Percentiles rank a stretch among this genome's conserved stretches.
phyloP scores from a whole-genome alignment of 371 early-diverging fungal genomes.

The Lichtheimia ornata region DNA sequence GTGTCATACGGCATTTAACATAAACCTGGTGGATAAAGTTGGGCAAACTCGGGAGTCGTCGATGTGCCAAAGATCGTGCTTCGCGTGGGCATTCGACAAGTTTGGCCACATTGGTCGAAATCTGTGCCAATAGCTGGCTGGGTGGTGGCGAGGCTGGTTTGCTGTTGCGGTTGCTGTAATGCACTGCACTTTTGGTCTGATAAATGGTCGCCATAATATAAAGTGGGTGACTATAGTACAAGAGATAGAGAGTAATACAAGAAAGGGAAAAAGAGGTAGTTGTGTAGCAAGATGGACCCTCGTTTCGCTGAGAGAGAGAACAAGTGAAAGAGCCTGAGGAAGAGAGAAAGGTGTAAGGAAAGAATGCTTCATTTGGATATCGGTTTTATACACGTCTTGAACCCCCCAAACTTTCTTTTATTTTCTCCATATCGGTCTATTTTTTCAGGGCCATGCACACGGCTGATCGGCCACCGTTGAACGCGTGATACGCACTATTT shows the following conservation, averaged over 20 bases:
- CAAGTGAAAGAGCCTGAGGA: slow-evolving; percentile 6
- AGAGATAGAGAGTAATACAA: background rate
- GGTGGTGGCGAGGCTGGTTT: slow-evolving; percentile 9
- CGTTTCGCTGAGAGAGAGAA: background rate
- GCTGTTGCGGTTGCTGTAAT: slow-evolving; percentile 1
- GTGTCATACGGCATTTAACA: slow-evolving; percentile 40
- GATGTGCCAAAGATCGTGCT: slow-evolving; percentile 14
- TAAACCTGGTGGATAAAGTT: slow-evolving; percentile 43
- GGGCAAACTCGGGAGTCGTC: slow-evolving; percentile 20
- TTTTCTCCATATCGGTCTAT: slow-evolving; percentile 14
- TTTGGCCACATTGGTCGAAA: slow-evolving; percentile 14
- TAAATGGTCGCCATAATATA: slow-evolving; percentile 18
- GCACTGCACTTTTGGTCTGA: slow-evolving; percentile 4
- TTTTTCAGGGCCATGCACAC: slow-evolving; percentile 21
- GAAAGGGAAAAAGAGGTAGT: slow-evolving; percentile 8
- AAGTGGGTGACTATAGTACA: slow-evolving; percentile 4
- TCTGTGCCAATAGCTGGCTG: slow-evolving; percentile 13
- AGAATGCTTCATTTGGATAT: slow-evolving; percentile 16
- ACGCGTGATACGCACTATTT: too few relatives aligned
- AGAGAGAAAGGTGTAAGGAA: slow-evolving; percentile 6
- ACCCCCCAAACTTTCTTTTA: slow-evolving; percentile 3
- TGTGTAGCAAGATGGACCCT: background rate
- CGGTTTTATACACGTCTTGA: slow-evolving; percentile 8
- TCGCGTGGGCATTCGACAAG: slow-evolving; percentile 18
- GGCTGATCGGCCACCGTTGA: too few relatives aligned